phyloP scores from a whole-genome alignment of 208 protist species.

The Trypanosoma lewisi region DNA sequence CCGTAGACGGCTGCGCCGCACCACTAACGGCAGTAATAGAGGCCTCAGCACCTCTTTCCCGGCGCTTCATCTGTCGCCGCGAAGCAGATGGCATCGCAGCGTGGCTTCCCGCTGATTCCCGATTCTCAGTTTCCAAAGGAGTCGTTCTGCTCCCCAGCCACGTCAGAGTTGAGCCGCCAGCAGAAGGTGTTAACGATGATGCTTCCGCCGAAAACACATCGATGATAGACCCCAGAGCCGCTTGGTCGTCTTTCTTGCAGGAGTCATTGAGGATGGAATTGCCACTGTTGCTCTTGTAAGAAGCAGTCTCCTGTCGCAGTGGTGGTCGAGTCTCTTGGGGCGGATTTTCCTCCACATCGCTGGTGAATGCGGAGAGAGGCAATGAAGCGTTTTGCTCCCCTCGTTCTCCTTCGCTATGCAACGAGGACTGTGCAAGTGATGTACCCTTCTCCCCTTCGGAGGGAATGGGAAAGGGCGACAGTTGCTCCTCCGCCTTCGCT shows the following conservation, averaged over 20 bases:
- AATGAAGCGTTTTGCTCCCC: conserved; percentile 6
- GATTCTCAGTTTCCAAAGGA: neutral
- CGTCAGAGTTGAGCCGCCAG: neutral
- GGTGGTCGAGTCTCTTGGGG: neutral
- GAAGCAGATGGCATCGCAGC: neutral
- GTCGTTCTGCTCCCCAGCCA: neutral
- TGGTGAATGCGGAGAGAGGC: neutral
- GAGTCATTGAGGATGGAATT: neutral
- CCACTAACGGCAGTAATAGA: neutral
- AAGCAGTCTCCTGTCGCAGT: neutral
- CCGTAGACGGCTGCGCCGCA: neutral
- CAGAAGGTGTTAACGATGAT: neutral
- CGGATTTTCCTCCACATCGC: neutral
- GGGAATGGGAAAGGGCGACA: neutral
- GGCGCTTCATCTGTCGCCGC: conserved; percentile 17
- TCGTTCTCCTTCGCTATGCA: neutral
- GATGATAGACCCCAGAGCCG: neutral
- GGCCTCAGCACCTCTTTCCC: conserved; percentile 3
- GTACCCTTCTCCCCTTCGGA: neutral
- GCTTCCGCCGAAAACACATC: neutral
- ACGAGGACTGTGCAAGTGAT: neutral
- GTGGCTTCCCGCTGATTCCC: neutral
- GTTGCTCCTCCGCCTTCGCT: neutral
- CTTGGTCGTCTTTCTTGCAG: conserved; percentile 3
- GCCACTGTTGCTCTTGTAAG: neutral